These are phyloP conservation scores for Oemleria cerasiformis DNA, from an alignment of 306 rosid genomes.

Conservation along the genomic window DNA sequence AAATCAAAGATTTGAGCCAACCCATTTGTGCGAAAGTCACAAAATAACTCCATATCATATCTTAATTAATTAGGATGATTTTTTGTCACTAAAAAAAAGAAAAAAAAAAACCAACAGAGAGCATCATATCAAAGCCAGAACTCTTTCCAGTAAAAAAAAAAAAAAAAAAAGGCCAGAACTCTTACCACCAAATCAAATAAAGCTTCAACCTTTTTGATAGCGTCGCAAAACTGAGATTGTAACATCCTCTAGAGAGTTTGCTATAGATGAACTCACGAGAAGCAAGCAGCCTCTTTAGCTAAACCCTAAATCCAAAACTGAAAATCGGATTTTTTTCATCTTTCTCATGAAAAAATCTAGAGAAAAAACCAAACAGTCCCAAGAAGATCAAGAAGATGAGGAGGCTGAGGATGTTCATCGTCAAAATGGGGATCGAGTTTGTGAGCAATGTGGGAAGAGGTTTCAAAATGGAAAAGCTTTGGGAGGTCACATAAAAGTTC, in stretches of 20 bases:
- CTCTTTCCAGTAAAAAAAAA: background rate
- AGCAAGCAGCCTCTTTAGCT: background rate
- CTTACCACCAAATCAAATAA: background rate
- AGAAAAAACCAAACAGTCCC: background rate
- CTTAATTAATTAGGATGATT: background rate
- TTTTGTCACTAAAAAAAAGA: background rate
- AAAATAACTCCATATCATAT: background rate
- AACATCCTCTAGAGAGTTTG: background rate
- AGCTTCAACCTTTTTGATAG: background rate
- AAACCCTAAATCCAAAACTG: background rate
- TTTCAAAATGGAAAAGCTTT: constrained; percentile 19
- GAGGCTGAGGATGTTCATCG: background rate
- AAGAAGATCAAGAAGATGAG: background rate
- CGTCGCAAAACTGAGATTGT: background rate
- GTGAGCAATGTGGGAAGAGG: constrained; percentile 8
- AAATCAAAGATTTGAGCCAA: background rate
- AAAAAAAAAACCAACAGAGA: background rate
- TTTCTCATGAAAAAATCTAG: background rate
- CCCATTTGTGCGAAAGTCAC: background rate
- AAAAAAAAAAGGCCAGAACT: background rate
- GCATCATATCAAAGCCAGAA: background rate
- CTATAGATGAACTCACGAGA: background rate
- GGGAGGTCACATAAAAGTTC: constrained; percentile 28
- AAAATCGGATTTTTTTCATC: background rate
- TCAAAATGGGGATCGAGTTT: constrained; percentile 6